Evolutionary conservation across 1,284 basidiomycete genomes (phyloP).

Genomic region (Ganoderma meredithae): DNA sequence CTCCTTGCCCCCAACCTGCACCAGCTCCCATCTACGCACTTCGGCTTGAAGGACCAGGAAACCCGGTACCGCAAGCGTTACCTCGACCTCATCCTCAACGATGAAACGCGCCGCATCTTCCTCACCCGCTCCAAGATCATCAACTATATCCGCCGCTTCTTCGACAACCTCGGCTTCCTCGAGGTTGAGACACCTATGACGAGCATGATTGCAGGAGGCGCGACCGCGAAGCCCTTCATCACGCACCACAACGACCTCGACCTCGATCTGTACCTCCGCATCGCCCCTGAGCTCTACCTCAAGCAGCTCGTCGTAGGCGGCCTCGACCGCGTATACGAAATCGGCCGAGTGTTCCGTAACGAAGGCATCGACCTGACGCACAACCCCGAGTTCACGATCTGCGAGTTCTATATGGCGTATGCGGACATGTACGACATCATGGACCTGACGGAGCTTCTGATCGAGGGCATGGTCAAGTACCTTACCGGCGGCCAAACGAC

Average conservation of each 20-base stretch:
- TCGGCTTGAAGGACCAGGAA: constrained; percentile 95
- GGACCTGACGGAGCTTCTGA: constrained; percentile 94
- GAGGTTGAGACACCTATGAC: constrained; percentile 99
- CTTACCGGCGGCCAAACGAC: constrained; percentile 86
- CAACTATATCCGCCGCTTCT: constrained; percentile 91
- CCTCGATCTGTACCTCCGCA: constrained; percentile 97
- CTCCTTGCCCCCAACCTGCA: constrained; percentile 97
- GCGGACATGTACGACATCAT: constrained; percentile 99
- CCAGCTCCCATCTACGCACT: constrained; percentile 91
- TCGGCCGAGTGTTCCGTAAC: constrained; percentile 98
- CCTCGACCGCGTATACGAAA: constrained; percentile 97
- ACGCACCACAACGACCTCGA: constrained; percentile 99
- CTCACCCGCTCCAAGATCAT: constrained; percentile 88
- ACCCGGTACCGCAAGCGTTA: constrained; percentile 99
- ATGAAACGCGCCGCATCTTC: constrained; percentile 91
- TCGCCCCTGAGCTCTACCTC: constrained; percentile 98
- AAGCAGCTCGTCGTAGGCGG: constrained; percentile 99
- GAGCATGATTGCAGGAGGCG: constrained; percentile 96
- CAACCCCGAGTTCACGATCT: constrained; percentile 98
- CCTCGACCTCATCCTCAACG: constrained; percentile 97
- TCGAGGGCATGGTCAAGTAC: constrained; percentile 92
- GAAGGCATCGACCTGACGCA: constrained; percentile 99
- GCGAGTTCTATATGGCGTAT: constrained; percentile 99
- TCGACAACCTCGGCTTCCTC: constrained; percentile 94
- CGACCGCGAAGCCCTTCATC: constrained; percentile 98